Evolutionary conservation across 2,329 filamentous ascomycete species (phyloP).

Genomic region (Podosphaera aphanis): DNA sequence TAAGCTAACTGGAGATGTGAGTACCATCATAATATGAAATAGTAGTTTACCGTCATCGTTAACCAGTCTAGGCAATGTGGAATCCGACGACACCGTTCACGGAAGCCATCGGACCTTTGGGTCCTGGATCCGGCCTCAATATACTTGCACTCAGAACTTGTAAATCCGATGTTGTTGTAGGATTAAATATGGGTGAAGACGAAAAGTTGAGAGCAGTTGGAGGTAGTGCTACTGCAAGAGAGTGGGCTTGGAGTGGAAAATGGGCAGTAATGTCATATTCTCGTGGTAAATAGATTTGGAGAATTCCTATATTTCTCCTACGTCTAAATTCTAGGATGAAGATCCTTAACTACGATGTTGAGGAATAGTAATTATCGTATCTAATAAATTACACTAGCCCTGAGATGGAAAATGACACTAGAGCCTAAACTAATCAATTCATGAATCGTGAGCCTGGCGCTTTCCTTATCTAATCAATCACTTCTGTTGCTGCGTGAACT

Average conservation of each 20-base stretch:
- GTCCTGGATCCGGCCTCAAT: conserved; percentile 59
- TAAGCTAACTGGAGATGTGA: conserved; percentile 72
- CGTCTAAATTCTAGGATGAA: too few relatives aligned
- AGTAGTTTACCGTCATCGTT: conserved; percentile 1
- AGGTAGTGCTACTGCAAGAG: conserved; percentile 38
- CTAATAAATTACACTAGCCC: too few relatives aligned
- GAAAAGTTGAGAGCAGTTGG: conserved; percentile 50
- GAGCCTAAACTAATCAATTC: too few relatives aligned
- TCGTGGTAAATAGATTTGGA: conserved; percentile 17
- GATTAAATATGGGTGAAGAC: conserved; percentile 59
- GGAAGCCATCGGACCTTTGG: conserved; percentile 66
- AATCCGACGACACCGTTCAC: conserved; percentile 68
- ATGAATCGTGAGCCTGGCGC: too few relatives aligned
- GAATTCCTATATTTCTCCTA: too few relatives aligned
- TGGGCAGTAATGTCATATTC: conserved; percentile 87
- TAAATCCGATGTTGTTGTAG: conserved; percentile 90
- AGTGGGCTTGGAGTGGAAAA: conserved; percentile 91
- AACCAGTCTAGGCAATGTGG: conserved; percentile 40
- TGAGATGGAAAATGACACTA: too few relatives aligned
- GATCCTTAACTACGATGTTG: too few relatives aligned
- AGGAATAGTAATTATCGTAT: too few relatives aligned
- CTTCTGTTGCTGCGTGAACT: too few relatives aligned
- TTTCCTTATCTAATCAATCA: too few relatives aligned
- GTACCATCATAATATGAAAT: conserved; percentile 15
- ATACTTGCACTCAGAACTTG: conserved; percentile 75